phyloP scores from a whole-genome alignment of 2,329 filamentous ascomycete genomes.

The Bipolaris zeicola region DNA sequence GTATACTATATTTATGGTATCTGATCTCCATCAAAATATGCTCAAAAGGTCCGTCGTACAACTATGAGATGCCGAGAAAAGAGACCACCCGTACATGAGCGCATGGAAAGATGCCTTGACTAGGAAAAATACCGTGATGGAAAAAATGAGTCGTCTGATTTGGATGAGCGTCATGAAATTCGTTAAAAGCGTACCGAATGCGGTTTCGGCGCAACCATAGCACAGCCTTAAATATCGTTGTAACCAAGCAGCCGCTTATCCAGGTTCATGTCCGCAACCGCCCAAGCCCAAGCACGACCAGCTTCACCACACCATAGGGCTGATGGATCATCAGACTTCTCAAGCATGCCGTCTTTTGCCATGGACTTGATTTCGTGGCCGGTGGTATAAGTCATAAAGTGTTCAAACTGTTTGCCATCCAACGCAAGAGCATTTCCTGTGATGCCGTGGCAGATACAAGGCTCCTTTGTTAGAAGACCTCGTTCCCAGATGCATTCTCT shows the following conservation, averaged over 20 bases:
- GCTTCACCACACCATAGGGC: slow-evolving; percentile 58
- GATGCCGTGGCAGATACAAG: slow-evolving; percentile 69
- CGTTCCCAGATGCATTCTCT: slow-evolving; percentile 61
- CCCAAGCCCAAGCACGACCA: slow-evolving; percentile 57
- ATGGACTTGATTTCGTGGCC: slow-evolving; percentile 61
- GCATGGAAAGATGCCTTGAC: not conserved
- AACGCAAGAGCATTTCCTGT: slow-evolving; percentile 67
- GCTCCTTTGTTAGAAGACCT: slow-evolving; percentile 67
- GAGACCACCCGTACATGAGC: slow-evolving; percentile 5
- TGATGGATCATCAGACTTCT: slow-evolving; percentile 57
- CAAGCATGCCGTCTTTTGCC: slow-evolving; percentile 58
- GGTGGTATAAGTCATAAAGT: slow-evolving; percentile 64
- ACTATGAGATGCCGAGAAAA: slow-evolving; percentile 8
- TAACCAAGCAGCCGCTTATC: slow-evolving; percentile 56
- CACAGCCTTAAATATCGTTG: slow-evolving; percentile 52
- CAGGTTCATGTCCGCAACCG: slow-evolving; percentile 52
- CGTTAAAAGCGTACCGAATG: slow-evolving; percentile 14
- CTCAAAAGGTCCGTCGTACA: slow-evolving; percentile 10
- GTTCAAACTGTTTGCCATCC: slow-evolving; percentile 56
- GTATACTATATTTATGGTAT: slow-evolving; percentile 6
- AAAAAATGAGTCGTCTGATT: slow-evolving; percentile 24
- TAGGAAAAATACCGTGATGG: slow-evolving; percentile 2
- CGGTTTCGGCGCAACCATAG: not conserved
- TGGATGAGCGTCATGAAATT: slow-evolving; percentile 27
- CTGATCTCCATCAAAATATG: not conserved